Evolutionary conservation across 768 basidiomycete species (phyloP).

Genomic region (Asterophora lycoperdoides): DNA sequence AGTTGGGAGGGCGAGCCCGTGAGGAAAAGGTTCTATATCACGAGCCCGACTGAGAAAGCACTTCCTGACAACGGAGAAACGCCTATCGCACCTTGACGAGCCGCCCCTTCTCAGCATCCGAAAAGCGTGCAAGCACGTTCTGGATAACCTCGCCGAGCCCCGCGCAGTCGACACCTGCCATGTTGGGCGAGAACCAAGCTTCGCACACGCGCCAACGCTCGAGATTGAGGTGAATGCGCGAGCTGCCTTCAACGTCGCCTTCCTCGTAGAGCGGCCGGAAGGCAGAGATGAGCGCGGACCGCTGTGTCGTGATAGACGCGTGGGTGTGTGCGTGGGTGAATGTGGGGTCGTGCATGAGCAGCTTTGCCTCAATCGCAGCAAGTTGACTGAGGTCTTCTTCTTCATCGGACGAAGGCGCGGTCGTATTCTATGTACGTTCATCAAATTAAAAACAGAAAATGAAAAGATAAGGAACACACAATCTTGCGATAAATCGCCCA

Average conservation of each 20-base stretch:
- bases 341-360: conserved; percentile 78
- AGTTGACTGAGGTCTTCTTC: conserved; percentile 84
- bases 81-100: conserved; percentile 61
- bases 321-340: conserved; percentile 84
- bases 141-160: conserved; percentile 92
- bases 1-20: conserved; percentile 80
- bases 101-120: conserved; percentile 58
- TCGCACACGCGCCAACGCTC: conserved; percentile 92
- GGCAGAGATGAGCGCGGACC: conserved; percentile 81
- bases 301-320: conserved; percentile 67
- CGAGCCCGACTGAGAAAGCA: too few species aligned
- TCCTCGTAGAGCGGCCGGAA: conserved; percentile 81
- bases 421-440: conserved; percentile 50
- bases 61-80: too few species aligned
- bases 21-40: conserved; percentile 75
- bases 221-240: conserved; percentile 83
- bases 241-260: conserved; percentile 61
- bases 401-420: conserved; percentile 74
- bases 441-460: background rate
- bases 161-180: conserved; percentile 93
- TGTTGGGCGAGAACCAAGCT: conserved; percentile 87
- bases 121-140: conserved; percentile 72
- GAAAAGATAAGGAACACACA: conserved; percentile 38
- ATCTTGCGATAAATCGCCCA: conserved; percentile 99
- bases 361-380: conserved; percentile 69